Evolutionary conservation across 2,329 filamentous ascomycete species (phyloP).

Genomic region (Pseudogymnoascus sp.): DNA sequence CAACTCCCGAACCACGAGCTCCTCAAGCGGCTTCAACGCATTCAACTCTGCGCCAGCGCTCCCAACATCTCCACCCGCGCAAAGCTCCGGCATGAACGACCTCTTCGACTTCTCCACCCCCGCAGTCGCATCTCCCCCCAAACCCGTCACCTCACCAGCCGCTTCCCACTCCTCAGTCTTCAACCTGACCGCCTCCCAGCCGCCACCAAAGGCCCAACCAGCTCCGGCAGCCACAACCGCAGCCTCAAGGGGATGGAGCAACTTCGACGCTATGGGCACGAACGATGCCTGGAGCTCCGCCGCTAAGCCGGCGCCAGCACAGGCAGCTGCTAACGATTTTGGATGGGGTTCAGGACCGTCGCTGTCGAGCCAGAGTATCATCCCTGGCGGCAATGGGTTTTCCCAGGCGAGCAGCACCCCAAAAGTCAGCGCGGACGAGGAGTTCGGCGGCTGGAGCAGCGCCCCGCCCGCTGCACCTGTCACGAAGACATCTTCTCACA

Average conservation of each 20-base stretch:
- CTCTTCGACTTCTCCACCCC: conserved; percentile 68
- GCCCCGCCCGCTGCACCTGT: conserved; percentile 47
- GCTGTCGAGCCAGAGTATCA: conserved; percentile 52
- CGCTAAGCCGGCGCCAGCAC: conserved; percentile 20
- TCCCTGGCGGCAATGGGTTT: conserved; percentile 49
- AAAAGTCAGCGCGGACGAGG: conserved; percentile 78
- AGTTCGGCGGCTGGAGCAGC: conserved; percentile 93
- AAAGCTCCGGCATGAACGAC: conserved; percentile 58
- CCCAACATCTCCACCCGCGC: conserved; percentile 32
- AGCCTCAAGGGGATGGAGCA: conserved; percentile 30
- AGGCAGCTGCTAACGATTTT: conserved; percentile 49
- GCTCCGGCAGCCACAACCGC: conserved; percentile 26
- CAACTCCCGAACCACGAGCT: conserved; percentile 43
- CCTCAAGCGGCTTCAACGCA: conserved; percentile 54
- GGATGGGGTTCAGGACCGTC: conserved; percentile 44
- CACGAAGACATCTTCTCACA: conserved; percentile 31
- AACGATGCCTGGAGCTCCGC: conserved; percentile 69
- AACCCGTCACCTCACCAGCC: conserved; percentile 29
- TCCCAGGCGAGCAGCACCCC: conserved; percentile 32
- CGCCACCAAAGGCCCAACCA: conserved; percentile 35
- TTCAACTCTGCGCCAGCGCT: conserved; percentile 39
- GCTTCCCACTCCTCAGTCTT: conserved; percentile 57
- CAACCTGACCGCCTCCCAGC: conserved; percentile 55
- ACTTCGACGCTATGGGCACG: conserved; percentile 72
- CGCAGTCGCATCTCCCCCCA: conserved; percentile 34